Evolutionary conservation across 805 yeast species (phyloP).

Genomic region (Monosporozyma servazzii): DNA sequence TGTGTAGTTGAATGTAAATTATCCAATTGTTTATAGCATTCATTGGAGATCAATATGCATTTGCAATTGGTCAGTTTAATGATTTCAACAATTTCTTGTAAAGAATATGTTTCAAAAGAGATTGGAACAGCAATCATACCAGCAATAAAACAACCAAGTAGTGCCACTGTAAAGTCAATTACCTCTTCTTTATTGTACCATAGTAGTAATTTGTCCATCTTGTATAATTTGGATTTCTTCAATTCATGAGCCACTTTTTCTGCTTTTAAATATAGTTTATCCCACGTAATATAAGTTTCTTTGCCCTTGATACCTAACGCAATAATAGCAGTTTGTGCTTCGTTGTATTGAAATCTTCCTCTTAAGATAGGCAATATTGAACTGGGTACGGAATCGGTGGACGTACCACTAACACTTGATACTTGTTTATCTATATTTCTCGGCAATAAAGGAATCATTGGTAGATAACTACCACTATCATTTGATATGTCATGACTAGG

Average conservation of each 20-base stretch:
- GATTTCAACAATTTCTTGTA: conserved; percentile 61
- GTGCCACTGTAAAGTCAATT: conserved; percentile 74
- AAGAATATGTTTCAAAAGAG: conserved; percentile 54
- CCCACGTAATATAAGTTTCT: conserved; percentile 82
- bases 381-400: conserved; percentile 12
- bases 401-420: conserved; percentile 18
- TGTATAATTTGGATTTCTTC: conserved; percentile 35
- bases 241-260: conserved; percentile 67
- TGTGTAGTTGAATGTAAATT: conserved; percentile 41
- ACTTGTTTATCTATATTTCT: conserved; percentile 23
- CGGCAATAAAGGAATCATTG: conserved; percentile 33
- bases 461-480: conserved; percentile 14
- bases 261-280: conserved; percentile 68
- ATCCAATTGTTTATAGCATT: conserved; percentile 67
- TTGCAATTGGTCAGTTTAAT: conserved; percentile 68
- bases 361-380: conserved; percentile 64
- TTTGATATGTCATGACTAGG: conserved; percentile 24
- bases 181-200: conserved; percentile 79
- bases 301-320: conserved; percentile 73
- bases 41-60: conserved; percentile 71
- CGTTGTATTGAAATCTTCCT: conserved; percentile 57
- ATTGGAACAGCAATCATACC: conserved; percentile 94
- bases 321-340: conserved; percentile 61
- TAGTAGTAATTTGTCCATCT: conserved; percentile 76
- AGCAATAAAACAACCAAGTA: conserved; percentile 86